phyloP scores from a whole-genome alignment of 2,329 filamentous ascomycete genomes.

The Fusarium xylarioides region DNA sequence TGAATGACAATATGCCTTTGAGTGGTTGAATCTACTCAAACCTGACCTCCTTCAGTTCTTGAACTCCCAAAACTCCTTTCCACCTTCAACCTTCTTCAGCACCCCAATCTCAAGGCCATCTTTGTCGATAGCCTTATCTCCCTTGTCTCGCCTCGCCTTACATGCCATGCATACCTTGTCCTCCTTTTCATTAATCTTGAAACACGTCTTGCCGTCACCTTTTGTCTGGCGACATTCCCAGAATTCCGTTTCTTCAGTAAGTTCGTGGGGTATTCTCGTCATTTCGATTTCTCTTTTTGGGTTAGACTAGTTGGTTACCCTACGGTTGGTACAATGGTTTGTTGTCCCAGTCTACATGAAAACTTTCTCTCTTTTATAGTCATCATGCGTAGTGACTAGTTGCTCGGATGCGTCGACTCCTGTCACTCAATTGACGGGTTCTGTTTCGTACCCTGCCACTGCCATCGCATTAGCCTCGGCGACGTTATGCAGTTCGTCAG shows the following conservation, averaged over 20 bases:
- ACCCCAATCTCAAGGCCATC: too few species aligned
- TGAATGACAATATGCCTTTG: accelerated
- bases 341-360: accelerated
- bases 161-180: too few species aligned
- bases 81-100: not conserved
- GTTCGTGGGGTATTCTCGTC: not conserved
- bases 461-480: accelerated
- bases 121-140: too few species aligned
- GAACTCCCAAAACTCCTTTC: not conserved
- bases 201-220: not conserved
- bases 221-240: not conserved
- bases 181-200: not conserved
- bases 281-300: not conserved
- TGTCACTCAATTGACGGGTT: accelerated
- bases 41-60: accelerated
- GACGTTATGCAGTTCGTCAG: accelerated
- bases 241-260: not conserved
- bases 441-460: accelerated
- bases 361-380: accelerated
- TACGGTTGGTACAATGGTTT: accelerated
- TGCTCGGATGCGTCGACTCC: not conserved
- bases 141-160: too few species aligned
- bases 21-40: accelerated
- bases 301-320: accelerated
- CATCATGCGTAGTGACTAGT: not conserved